Base-by-base conservation (phyloP, 345 rosid genomes). In the Sisymbrium altissimum region DNA sequence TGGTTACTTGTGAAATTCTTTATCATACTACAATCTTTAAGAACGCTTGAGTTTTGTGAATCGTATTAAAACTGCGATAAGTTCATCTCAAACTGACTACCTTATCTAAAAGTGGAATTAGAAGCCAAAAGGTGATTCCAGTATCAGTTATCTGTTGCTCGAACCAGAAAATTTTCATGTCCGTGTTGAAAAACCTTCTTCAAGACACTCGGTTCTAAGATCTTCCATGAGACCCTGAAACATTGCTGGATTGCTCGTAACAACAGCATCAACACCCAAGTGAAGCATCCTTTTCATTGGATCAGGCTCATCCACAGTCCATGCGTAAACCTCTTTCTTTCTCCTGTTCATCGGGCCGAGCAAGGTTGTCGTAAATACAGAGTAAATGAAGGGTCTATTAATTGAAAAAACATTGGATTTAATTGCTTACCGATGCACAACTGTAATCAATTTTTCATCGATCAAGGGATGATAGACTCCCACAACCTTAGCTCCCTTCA, bases 261-360 rank as follows among this genome's bases (percentile, higher is more conserved):
- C 85, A 30, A 95, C 77, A 13, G 90, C 99, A 84, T 92, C 92
- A 3, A 86, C 90, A 21, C 64, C 79, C 68, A 81, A 85, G 25
- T 55, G 44, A 82, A 92, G 71, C 97, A 92, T 79, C 81, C 71
- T 82, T 65, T 55, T 76, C 99, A 95, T 90, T 1, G 94, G 85
- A 72, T 86, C 89, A 48, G 61, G 54, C 17, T 92, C 94, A 70
- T 95, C 97, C 0, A 90, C 98, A 13, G 99, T 92, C 96, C 96
- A 95, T 1, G 97, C 94, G 5, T 83, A 92, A 4, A 87, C 92
- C 82, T 81, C 84, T 80, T 87, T 88, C 27, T 81, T 78, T 58
- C 88, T 85, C 89, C 98, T 91, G 85, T 80, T 41, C 23, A 79
- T 53, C 14, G 41, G 7, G 60, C 54, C 23, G 0, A 54, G 29